Evolutionary conservation across 2,329 filamentous ascomycete genomes (phyloP), one percentile per base, ranked within the genome.

Genomic region (Truncatella angustata): DNA sequence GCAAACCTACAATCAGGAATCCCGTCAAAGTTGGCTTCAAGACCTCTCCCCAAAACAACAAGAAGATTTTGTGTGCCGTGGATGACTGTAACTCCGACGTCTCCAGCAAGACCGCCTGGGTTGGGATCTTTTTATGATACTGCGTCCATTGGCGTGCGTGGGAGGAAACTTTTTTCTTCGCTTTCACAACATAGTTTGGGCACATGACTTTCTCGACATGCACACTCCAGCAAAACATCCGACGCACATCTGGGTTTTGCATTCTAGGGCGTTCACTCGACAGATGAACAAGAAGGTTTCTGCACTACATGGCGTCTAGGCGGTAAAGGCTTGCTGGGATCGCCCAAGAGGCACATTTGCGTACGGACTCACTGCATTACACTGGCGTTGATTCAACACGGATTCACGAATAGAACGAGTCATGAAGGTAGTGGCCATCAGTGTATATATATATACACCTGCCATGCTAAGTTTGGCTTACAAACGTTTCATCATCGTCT

Each of bases 61-160:
- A 63, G 5, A 64, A 80, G 50, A 57, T 80, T 2, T 59, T 74
- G 4, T 87, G 84, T 58, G 77, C 77, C 0, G 82, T 86, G 0
- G 80, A 83, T 0, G 76, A 70, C 30, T 87, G 84, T 63, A 63
- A 73, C 1, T 73, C 74, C 1, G 82, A 83, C 30, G 78, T 84
- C 3, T 70, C 69, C 14, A 60, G 63, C 16, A 86, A 86, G 65
- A 66, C 69, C 2, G 75, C 79, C 43, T 87, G 84, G 84, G 76
- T 86, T 14, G 84, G 84, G 10, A 76, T 86, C 34, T 86, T 80
- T 63, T 64, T 82, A 42, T 82, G 60, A 71, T 47, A 6, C 14
- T 11, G 30, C 9, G 14, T n/a, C n/a, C n/a, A n/a, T n/a, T n/a
- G n/a, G n/a, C n/a, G 26, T 12, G n/a, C 43, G 16, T 4, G 26